Base-by-base conservation (phyloP, 768 basidiomycete species). In the Phaeolepiota aurea region DNA sequence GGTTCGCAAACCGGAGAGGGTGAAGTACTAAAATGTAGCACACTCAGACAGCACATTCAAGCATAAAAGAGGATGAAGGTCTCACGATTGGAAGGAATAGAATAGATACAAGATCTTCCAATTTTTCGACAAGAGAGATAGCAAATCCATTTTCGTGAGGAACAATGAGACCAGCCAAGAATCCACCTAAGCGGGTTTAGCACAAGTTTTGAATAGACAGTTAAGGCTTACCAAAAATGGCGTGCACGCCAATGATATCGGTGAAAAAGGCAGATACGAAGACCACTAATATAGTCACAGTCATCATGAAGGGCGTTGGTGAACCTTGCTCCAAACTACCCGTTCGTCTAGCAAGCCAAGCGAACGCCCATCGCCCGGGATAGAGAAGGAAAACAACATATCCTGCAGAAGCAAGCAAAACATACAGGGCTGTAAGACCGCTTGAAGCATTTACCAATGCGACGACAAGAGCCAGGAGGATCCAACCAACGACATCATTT, bases 101-200 rank as follows among this genome's bases (percentile, higher is more conserved):
- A 44, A 88, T 76, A 3, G 73, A 62, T 5, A 91, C 79, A n/a
- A 92, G 62, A 65, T 94, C 91, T 60, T 96, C 91, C 19, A 92
- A 59, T 58, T 86, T 92, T 49, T 89, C 87, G 0, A 87, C 81
- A 12, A 93, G 54, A 0, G 83, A 71, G 42, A 89, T 85, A 4
- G 79, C 84, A 53, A 79, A 87, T 0, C 87, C 87, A 43, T 85
- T 82, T 25, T 87, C 79, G 44, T 85, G 79, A 3, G 91, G 90
- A 20, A 92, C 76, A 50, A 90, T 75, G 14, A 93, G 61, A 12
- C 89, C 89, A 14, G 82, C 82, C 22, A 91, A 48, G 64, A 92
- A 92, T 2, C 82, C 88, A 39, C 87, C 84, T 79, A 49, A 18
- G n/a, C n/a, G n/a, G n/a, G n/a, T n/a, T n/a, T n/a, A n/a, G n/a